Conservation (phyloP, 2,329 filamentous ascomycete species). For the Fusarium bulbicola region DNA sequence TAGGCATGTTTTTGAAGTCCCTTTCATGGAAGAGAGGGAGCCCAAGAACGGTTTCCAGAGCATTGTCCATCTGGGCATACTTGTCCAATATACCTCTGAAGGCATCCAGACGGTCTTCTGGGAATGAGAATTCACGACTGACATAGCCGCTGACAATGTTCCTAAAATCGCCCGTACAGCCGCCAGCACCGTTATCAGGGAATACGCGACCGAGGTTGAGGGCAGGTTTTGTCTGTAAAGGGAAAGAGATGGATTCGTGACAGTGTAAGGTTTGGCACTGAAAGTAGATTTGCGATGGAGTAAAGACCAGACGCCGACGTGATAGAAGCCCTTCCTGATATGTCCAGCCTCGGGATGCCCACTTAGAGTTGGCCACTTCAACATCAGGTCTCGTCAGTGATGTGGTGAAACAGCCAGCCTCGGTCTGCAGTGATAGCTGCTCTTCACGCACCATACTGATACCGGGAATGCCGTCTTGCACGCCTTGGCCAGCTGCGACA, state of each 20-base stretch:
- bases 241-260: conserved; percentile 48
- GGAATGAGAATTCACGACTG: conserved; percentile 40
- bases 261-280: conserved; percentile 51
- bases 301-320: conserved; percentile 49
- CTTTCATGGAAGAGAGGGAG: conserved; percentile 48
- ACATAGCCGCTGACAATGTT: conserved; percentile 46
- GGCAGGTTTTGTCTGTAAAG: conserved; percentile 45
- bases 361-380: conserved; percentile 48
- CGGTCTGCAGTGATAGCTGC: conserved; percentile 48
- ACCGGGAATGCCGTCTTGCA: conserved; percentile 47
- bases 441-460: conserved; percentile 47
- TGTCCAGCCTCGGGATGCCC: conserved; percentile 50
- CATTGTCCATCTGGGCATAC: conserved; percentile 41
- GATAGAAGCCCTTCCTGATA: conserved; percentile 51
- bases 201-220: conserved; percentile 48
- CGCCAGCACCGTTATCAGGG: conserved; percentile 33
- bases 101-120: conserved; percentile 47
- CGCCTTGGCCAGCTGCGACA: conserved; percentile 46
- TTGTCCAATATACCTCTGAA: conserved; percentile 46
- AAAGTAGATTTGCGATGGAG: conserved; percentile 50
- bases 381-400: conserved; percentile 48
- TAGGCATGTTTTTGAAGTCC: conserved; percentile 42
- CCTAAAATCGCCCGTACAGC: conserved; percentile 40
- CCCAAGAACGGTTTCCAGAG: conserved; percentile 46
- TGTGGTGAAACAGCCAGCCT: conserved; percentile 48